These are phyloP conservation scores for Candida incommunis DNA, from an alignment of 805 yeast genomes.

Conservation along the genomic window DNA sequence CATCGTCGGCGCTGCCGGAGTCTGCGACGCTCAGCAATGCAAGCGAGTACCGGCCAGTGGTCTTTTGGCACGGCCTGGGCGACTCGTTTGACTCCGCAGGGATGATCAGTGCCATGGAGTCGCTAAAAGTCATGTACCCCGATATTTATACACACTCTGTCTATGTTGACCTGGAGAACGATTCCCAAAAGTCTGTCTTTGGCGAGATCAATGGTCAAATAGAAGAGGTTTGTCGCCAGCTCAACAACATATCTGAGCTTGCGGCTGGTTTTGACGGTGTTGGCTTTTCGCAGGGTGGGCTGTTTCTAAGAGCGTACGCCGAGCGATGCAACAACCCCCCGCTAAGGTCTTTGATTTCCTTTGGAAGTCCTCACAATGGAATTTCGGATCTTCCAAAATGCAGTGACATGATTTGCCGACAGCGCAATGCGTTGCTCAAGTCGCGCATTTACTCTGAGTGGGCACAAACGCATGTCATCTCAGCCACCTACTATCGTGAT, in stretches of 20 bases:
- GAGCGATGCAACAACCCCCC: slow-evolving; percentile 38
- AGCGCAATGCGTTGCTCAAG: slow-evolving; percentile 39
- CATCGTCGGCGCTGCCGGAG: too few species aligned
- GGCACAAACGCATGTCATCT: slow-evolving; percentile 43
- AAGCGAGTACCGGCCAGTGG: slow-evolving; percentile 36
- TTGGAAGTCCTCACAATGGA: slow-evolving; percentile 76
- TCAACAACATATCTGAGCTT: slow-evolving; percentile 33
- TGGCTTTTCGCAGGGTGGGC: slow-evolving; percentile 77
- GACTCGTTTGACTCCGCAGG: slow-evolving; percentile 54
- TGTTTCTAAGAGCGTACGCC: slow-evolving; percentile 54
- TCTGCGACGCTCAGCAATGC: too few species aligned
- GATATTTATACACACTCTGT: slow-evolving; percentile 40
- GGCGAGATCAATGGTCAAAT: slow-evolving; percentile 49
- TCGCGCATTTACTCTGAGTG: slow-evolving; percentile 44
- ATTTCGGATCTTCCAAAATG: slow-evolving; percentile 54
- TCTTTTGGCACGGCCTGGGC: slow-evolving; percentile 79
- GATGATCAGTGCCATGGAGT: slow-evolving; percentile 31
- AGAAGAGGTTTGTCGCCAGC: slow-evolving; percentile 38
- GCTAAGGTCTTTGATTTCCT: slow-evolving; percentile 45
- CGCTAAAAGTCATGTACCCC: slow-evolving; percentile 34
- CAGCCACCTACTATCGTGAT: slow-evolving; percentile 70
- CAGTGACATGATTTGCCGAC: slow-evolving; percentile 44
- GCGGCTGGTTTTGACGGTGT: slow-evolving; percentile 50
- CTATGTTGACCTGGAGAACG: slow-evolving; percentile 35
- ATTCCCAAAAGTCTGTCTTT: slow-evolving; percentile 39